A percentile compares a stretch with the other conserved stretches of the same genome.
phyloP scores from a whole-genome alignment of 208 protist genomes.

The Willaertia magna region DNA sequence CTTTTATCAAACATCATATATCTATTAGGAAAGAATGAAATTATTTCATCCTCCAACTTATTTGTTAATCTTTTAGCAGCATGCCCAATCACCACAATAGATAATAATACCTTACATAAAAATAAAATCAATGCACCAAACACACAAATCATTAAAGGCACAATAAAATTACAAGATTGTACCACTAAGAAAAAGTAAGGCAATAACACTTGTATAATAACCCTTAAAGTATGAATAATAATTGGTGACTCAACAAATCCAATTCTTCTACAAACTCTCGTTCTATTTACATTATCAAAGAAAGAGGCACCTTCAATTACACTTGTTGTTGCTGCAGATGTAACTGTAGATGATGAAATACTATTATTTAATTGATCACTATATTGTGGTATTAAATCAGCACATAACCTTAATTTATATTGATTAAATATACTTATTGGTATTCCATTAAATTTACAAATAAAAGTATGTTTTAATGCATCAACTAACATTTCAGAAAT shows the following conservation, averaged over 20 bases:
- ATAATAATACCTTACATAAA: background rate
- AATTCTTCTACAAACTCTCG: background rate
- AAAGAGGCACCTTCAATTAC: no score
- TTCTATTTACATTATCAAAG: background rate
- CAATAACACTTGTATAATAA: background rate
- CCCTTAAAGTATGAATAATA: background rate
- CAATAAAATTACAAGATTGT: background rate
- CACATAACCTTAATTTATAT: background rate
- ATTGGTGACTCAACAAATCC: background rate
- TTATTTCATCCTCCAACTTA: background rate
- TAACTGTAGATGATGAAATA: background rate
- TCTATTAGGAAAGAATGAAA: background rate
- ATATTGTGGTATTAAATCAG: background rate
- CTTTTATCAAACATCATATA: background rate
- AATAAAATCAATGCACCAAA: background rate
- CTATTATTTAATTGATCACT: background rate
- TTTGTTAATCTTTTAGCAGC: background rate
- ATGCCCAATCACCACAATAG: background rate
- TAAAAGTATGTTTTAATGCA: conserved; percentile 72
- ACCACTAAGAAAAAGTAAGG: background rate
- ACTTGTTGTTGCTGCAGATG: no score
- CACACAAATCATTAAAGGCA: background rate
- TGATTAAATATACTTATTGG: background rate
- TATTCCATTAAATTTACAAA: conserved; percentile 64
- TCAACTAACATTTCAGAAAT: conserved; percentile 57